Evolutionary conservation across 352 stramenopile genomes (phyloP), one percentile per base, ranked within the genome.

Genomic region (Pseudoperonospora humuli): DNA sequence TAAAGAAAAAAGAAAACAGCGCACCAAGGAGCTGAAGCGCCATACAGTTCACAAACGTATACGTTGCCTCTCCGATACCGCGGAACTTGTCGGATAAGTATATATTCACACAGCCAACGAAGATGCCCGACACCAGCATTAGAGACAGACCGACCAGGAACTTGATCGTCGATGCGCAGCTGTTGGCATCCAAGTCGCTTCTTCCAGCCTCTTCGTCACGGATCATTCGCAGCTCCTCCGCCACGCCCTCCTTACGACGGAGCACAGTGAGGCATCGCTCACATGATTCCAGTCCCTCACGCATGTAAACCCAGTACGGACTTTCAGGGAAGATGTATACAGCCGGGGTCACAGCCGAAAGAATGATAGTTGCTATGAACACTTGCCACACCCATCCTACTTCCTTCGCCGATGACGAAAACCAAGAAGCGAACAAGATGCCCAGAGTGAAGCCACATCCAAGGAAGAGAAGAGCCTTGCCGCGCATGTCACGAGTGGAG

Each of bases 251-350:
- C 54, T 89, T 89, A 42, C 79, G 79, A 46, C 79, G 79, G 3
- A 92, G 44, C 19, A 92, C 64, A 21, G 72, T 64, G 31, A 92
- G 35, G 14, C 73, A 85, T 17, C 70, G 70, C 48, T 92, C 77
- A 29, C 75, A 80, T 23, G 75, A 75, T 34, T 92, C 79, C 14
- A 84, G 39, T 3, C 79, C 79, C 54, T 89, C 70, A 14, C 75
- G 76, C 46, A 77, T 71, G 61, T 86, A 83, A 9, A 92, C 73
- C 79, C 79, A 92, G 54, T 86, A 82, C n/a, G 79, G 79, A 33
- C 72, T 86, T 44, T 92, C 79, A 6, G 79, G 79, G 64, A 89
- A 92, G 28, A 92, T 84, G 59, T 92, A 86, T 6, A 92, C 74
- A 0, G 71, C 70, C 3, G 79, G 76, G 3, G 79, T 92, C 57